Evolutionary conservation across 2,329 filamentous ascomycete species (phyloP), one percentile per base, ranked within the genome.

Genomic region (Ciborinia camelliae): DNA sequence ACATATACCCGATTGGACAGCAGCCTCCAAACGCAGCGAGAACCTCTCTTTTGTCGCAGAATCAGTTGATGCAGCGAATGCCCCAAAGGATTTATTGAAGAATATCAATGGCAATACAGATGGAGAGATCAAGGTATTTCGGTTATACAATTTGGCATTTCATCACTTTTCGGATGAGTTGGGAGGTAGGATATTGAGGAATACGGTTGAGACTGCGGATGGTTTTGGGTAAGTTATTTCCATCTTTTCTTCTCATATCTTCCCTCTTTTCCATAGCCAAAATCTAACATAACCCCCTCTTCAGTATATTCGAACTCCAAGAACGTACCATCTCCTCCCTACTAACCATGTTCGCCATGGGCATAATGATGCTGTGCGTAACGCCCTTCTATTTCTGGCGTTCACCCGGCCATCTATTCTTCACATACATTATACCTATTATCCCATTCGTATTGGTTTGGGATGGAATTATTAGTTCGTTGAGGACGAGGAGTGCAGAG

Each of bases 81-180:
- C 84, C 1, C 84, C 87, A n/a, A 71, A 76, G 39, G 76, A 80
- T 48, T 75, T 87, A 39, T 39, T 63, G 28, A 47, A 63, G n/a
- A 76, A 84, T 54, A 71, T 69, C 23, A 72, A 69, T 7, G 51
- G 61, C n/a, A n/a, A n/a, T 5, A 9, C 14, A 12, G 8, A 55
- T 14, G 61, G 51, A n/a, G 78, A 77, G 4, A 82, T 81, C 72
- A 82, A 79, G 52, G 78, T 90, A 28, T 89, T 91, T 73, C 81
- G 90, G 5, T 77, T 92, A 58, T 92, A 90, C 75, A 90, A 88
- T 73, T 79, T 91, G 2, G 84, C 88, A 1, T 93, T 93, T 72
- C 90, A 92, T 75, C 90, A 92, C 77, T 92, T 92, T 70, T 82
- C 86, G 67, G 87, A 92, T 71, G 76, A 77, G 4, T 76, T 86